phyloP scores from a whole-genome alignment of 2,329 filamentous ascomycete genomes.

The Apiospora sp. region DNA sequence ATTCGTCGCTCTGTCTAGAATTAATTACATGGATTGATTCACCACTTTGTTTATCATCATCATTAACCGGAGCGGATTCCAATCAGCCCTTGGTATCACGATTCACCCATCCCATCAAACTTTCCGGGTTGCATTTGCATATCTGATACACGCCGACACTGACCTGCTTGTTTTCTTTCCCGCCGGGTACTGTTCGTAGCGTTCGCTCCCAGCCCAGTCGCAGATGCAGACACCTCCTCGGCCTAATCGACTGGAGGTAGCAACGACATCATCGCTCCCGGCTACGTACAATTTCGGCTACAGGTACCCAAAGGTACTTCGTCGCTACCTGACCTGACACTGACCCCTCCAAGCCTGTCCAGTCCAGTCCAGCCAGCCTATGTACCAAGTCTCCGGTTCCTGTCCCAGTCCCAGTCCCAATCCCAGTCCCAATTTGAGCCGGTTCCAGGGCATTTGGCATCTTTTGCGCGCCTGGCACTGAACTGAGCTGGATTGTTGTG shows the following conservation, averaged over 20 bases:
- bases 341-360: conserved; percentile 3
- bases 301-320: conserved; percentile 9
- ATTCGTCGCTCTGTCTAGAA: conserved; percentile 27
- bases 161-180: conserved; percentile 6
- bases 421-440: background rate
- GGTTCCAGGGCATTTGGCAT: conserved; percentile 20
- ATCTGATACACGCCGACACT: conserved; percentile 14
- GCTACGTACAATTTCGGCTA: conserved; percentile 10
- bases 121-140: conserved; percentile 15
- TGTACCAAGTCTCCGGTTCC: background rate
- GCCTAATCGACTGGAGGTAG: background rate
- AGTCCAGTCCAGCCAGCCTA: conserved; percentile 2
- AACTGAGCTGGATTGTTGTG: conserved; percentile 12
- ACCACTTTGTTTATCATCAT: conserved; percentile 25
- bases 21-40: conserved; percentile 24
- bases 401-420: conserved; percentile 1
- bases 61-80: conserved; percentile 3
- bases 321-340: conserved; percentile 12
- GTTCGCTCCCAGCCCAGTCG: background rate
- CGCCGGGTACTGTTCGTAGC: conserved; percentile 4
- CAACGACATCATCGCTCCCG: conserved; percentile 12
- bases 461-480: conserved; percentile 6
- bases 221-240: background rate
- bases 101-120: conserved; percentile 17
- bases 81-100: background rate